Evolutionary conservation across 192 early-diverging fungal genomes (phyloP).

Genomic region (Mortierella alpina): DNA sequence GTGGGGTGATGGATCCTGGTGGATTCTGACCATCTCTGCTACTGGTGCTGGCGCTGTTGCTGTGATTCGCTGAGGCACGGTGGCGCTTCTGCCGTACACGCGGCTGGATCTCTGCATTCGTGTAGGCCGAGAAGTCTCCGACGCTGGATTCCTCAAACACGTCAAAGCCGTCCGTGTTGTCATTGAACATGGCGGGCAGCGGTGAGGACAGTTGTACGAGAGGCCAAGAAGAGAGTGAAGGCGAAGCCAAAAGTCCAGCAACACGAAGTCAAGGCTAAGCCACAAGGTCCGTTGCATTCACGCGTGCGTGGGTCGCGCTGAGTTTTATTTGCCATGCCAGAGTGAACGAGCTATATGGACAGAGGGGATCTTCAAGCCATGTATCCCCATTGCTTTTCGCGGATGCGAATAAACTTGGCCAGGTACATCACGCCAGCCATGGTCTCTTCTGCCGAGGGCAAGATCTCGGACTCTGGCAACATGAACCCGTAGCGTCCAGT

Average conservation of each 20-base stretch:
- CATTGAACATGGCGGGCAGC: conserved; percentile 26
- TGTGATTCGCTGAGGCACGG: not conserved
- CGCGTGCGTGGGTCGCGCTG: too few relatives aligned
- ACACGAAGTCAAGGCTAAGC: too few relatives aligned
- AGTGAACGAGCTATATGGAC: too few relatives aligned
- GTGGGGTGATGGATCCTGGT: conserved; percentile 9
- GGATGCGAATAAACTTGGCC: conserved; percentile 49
- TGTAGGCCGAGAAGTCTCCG: conserved; percentile 37
- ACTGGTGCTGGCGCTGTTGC: conserved; percentile 1
- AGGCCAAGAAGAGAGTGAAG: too few relatives aligned
- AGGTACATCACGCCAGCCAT: conserved; percentile 47
- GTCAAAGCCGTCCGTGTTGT: conserved; percentile 35
- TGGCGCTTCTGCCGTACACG: not conserved
- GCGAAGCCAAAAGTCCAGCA: too few relatives aligned
- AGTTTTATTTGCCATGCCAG: too few relatives aligned
- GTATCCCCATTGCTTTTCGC: conserved; percentile 50
- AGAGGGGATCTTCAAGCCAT: not conserved
- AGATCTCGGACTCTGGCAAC: conserved; percentile 57
- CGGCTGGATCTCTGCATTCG: not conserved
- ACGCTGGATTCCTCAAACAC: conserved; percentile 43
- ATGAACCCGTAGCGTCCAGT: conserved; percentile 59
- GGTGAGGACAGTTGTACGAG: not conserved
- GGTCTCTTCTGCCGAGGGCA: conserved; percentile 58
- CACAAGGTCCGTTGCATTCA: too few relatives aligned
- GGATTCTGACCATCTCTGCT: conserved; percentile 25